These are phyloP conservation scores for Lentinula detonsa DNA, from an alignment of 768 basidiomycete genomes.

Conservation along the genomic window DNA sequence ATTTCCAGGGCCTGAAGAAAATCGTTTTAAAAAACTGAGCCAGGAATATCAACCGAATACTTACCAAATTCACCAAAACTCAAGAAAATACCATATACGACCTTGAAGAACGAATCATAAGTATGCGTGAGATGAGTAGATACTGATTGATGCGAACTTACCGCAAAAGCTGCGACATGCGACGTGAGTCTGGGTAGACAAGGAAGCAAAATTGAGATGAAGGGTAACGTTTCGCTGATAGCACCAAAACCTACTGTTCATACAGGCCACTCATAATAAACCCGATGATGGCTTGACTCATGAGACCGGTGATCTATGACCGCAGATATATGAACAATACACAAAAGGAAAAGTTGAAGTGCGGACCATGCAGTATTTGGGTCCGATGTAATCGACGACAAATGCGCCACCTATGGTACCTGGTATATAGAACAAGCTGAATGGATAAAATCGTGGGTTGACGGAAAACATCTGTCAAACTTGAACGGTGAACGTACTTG, in stretches of 20 bases:
- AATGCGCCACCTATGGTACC: conserved; percentile 71
- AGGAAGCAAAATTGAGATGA: background rate
- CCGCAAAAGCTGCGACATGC: conserved; percentile 72
- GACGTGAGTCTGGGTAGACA: conserved; percentile 39
- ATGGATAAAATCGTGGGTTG: conserved; percentile 13
- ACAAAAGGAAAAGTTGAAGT: conserved; percentile 4
- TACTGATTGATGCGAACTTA: conserved; percentile 21
- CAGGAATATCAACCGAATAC: conserved; percentile 6
- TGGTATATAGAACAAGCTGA: conserved; percentile 62
- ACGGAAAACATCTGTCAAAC: conserved; percentile 29
- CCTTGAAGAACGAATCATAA: conserved; percentile 25
- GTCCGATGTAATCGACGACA: conserved; percentile 67
- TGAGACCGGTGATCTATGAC: conserved; percentile 56
- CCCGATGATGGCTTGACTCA: conserved; percentile 67
- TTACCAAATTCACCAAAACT: conserved; percentile 80
- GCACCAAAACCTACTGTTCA: conserved; percentile 26
- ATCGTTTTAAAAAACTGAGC: background rate
- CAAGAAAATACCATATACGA: conserved; percentile 89
- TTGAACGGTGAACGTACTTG: conserved; percentile 42
- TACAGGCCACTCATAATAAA: conserved; percentile 91
- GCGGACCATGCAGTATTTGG: conserved; percentile 67
- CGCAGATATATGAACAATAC: background rate
- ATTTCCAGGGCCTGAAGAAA: conserved; percentile 65
- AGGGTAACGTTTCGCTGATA: background rate
- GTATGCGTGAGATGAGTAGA: background rate